Evolutionary conservation across 1,284 basidiomycete genomes (phyloP).

Genomic region (Rhodotorula sp.): DNA sequence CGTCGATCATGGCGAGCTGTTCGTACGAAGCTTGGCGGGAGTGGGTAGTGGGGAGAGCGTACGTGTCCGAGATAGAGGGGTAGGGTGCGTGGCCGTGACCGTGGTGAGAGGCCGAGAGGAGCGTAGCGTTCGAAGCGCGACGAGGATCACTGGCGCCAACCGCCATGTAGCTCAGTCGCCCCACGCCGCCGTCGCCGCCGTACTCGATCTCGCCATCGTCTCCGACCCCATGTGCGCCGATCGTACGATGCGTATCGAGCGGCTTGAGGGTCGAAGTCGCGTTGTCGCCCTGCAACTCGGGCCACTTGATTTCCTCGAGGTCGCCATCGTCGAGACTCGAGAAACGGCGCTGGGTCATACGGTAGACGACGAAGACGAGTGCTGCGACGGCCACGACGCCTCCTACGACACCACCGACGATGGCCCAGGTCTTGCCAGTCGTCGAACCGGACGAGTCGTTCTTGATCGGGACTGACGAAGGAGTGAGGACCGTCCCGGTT

Average conservation of each 20-base stretch:
- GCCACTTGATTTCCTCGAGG: conserved; percentile 44
- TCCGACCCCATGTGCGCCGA: conserved; percentile 36
- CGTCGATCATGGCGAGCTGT: conserved; percentile 26
- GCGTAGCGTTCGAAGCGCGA: conserved; percentile 5
- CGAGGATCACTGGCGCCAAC: background rate
- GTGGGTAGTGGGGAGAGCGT: background rate
- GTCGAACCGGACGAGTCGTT: conserved; percentile 10
- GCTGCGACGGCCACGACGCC: conserved; percentile 39
- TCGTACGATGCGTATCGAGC: conserved; percentile 40
- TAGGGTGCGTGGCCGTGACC: background rate
- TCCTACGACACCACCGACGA: conserved; percentile 45
- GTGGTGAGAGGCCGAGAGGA: conserved; percentile 2
- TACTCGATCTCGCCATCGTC: conserved; percentile 38
- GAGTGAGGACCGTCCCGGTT: conserved; percentile 19
- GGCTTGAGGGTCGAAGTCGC: conserved; percentile 42
- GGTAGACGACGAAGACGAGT: conserved; percentile 42
- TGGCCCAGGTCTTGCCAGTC: conserved; percentile 42
- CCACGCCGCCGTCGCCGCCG: conserved; percentile 1
- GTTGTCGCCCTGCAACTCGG: conserved; percentile 38
- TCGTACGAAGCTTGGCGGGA: conserved; percentile 27
- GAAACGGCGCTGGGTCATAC: conserved; percentile 43
- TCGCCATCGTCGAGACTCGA: conserved; percentile 41
- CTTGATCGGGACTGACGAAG: conserved; percentile 26
- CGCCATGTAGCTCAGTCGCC: background rate
- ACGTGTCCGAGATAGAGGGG: background rate